Conservation (phyloP, 805 yeast species). For the Wickerhamomyces ciferrii region DNA sequence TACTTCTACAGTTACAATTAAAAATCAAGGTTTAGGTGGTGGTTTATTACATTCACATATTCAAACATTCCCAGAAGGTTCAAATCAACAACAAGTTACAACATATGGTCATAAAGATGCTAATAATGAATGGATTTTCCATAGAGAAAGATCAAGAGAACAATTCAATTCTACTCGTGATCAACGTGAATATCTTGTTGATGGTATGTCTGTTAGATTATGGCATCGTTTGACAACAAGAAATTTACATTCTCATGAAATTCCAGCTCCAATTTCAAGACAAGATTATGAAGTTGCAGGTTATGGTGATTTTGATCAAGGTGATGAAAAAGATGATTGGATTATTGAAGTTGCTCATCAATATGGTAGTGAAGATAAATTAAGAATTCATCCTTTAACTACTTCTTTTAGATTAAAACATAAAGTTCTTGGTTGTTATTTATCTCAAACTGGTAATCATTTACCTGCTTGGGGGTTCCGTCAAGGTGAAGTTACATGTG, state of each 20-base stretch:
- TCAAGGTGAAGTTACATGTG: constrained; percentile 93
- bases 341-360: constrained; percentile 63
- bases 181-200: constrained; percentile 30
- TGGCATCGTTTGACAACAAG: constrained; percentile 57
- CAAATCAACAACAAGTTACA: constrained; percentile 73
- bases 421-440: constrained; percentile 68
- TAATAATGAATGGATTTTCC: constrained; percentile 66
- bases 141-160: constrained; percentile 37
- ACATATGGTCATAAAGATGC: constrained; percentile 72
- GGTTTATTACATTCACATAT: constrained; percentile 72
- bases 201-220: constrained; percentile 60
- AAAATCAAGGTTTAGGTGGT: constrained; percentile 71
- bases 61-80: constrained; percentile 71
- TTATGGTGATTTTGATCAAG: constrained; percentile 60
- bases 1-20: constrained; percentile 37
- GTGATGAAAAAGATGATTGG: constrained; percentile 79
- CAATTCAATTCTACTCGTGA: constrained; percentile 28
- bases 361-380: constrained; percentile 44
- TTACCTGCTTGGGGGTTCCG: constrained; percentile 98
- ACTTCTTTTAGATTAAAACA: constrained; percentile 76
- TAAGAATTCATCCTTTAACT: constrained; percentile 70
- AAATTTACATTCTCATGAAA: constrained; percentile 68
- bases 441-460: constrained; percentile 74
- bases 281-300: constrained; percentile 62
- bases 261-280: constrained; percentile 57